phyloP scores from a whole-genome alignment of 805 yeast genomes.

The Cephaloascus albidus region DNA sequence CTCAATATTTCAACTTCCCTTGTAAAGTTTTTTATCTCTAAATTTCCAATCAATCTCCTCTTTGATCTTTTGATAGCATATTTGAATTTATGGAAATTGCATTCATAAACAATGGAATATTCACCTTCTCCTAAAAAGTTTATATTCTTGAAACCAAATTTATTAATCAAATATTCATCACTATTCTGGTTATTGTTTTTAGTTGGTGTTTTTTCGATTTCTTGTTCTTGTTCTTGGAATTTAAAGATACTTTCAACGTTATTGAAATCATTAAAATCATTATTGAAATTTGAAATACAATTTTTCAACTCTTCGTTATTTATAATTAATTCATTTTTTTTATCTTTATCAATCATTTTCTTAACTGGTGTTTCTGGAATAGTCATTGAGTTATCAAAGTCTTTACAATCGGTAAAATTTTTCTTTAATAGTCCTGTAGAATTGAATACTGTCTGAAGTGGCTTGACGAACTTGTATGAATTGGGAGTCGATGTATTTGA shows the following conservation, averaged over 20 bases:
- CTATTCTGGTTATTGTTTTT: conserved; percentile 6
- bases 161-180: conserved; percentile 36
- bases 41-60: conserved; percentile 40
- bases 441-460: conserved; percentile 76
- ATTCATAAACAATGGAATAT: conserved; percentile 82
- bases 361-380: conserved; percentile 4
- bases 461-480: conserved; percentile 64
- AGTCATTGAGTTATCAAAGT: conserved; percentile 8
- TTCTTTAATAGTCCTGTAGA: conserved; percentile 63
- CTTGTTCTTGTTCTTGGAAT: background rate
- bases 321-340: too few species aligned
- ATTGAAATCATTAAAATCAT: conserved; percentile 1
- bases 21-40: conserved; percentile 31
- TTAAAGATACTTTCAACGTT: background rate
- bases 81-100: conserved; percentile 53
- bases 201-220: background rate
- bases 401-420: conserved; percentile 14
- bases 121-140: conserved; percentile 75
- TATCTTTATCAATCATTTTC: background rate
- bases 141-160: conserved; percentile 51
- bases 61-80: conserved; percentile 88
- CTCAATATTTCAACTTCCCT: conserved; percentile 25
- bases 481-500: conserved; percentile 30
- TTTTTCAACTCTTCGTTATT: background rate
- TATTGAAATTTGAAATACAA: background rate